phyloP scores from a whole-genome alignment of 2,329 filamentous ascomycete species.

The Alternaria hordeiaustralica region DNA sequence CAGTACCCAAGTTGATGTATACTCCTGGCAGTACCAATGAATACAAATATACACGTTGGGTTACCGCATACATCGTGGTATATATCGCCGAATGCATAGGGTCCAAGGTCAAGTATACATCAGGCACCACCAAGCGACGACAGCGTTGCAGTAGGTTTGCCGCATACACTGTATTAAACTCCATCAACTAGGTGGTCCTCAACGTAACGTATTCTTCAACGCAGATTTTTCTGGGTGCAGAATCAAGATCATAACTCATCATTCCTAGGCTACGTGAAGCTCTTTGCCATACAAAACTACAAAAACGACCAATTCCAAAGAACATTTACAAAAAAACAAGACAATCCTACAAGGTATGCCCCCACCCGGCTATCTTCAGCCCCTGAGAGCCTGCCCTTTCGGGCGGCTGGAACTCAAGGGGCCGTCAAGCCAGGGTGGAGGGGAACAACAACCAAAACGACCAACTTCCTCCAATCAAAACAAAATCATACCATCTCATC shows the following conservation, averaged over 20 bases:
- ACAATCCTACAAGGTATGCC: background rate
- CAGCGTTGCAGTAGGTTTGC: background rate
- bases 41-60: background rate
- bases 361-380: conserved; percentile 18
- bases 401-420: conserved; percentile 20
- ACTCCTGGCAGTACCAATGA: background rate
- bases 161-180: background rate
- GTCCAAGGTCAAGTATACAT: background rate
- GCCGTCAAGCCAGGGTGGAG: conserved; percentile 19
- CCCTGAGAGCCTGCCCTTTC: conserved; percentile 23
- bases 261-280: background rate
- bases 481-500: background rate
- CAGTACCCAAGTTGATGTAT: background rate
- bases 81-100: background rate
- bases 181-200: background rate
- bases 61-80: background rate
- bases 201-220: background rate
- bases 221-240: background rate
- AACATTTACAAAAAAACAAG: background rate
- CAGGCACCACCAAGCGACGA: background rate
- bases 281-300: background rate
- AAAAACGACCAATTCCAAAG: background rate
- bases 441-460: background rate
- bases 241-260: conserved; percentile 5
- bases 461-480: background rate